These are phyloP conservation scores for Pascua guehoae DNA, from an alignment of 1,284 basidiomycete genomes.

Conservation along the genomic window DNA sequence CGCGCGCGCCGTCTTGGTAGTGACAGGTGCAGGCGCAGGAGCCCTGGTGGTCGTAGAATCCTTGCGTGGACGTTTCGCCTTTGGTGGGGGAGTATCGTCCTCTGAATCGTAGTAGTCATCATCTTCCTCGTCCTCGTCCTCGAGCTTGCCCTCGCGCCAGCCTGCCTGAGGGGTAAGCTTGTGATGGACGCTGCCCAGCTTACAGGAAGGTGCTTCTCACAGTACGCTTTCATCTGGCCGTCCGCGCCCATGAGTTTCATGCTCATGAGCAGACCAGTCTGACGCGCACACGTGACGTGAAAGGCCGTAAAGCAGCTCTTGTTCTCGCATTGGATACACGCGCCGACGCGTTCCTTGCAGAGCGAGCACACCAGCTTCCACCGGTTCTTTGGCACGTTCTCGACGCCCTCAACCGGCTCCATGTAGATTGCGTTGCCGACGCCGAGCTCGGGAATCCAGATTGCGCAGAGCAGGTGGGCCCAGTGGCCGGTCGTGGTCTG, in stretches of 20 bases:
- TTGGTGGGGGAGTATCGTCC: slow-evolving; percentile 25
- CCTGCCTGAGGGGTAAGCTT: slow-evolving; percentile 17
- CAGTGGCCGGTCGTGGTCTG: slow-evolving; percentile 90
- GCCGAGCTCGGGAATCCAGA: slow-evolving; percentile 94
- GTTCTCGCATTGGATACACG: slow-evolving; percentile 96
- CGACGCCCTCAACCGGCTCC: slow-evolving; percentile 93
- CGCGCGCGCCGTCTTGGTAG: slow-evolving; percentile 54
- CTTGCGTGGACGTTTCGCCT: slow-evolving; percentile 14
- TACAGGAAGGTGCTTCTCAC: slow-evolving; percentile 85
- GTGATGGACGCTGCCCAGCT: slow-evolving; percentile 33
- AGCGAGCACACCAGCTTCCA: slow-evolving; percentile 95
- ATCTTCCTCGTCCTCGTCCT: slow-evolving; percentile 32
- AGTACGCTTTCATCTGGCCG: slow-evolving; percentile 65
- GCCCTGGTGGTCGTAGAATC: slow-evolving; percentile 10
- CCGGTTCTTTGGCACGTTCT: slow-evolving; percentile 80
- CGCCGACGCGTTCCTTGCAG: slow-evolving; percentile 76
- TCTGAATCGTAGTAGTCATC: slow-evolving; percentile 34
- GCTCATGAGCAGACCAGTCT: slow-evolving; percentile 72
- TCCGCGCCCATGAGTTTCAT: slow-evolving; percentile 68
- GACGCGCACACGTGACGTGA: slow-evolving; percentile 90
- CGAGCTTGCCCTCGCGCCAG: slow-evolving; percentile 11
- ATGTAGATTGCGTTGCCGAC: slow-evolving; percentile 96
- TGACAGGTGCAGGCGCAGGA: slow-evolving; percentile 15
- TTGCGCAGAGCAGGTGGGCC: slow-evolving; percentile 95
- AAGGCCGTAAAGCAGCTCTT: slow-evolving; percentile 88